A percentile compares a stretch with the other conserved stretches of the same genome.
These are phyloP conservation scores for Neonectria coccinea DNA, from an alignment of 2,329 filamentous ascomycete genomes.

Conservation along the genomic window DNA sequence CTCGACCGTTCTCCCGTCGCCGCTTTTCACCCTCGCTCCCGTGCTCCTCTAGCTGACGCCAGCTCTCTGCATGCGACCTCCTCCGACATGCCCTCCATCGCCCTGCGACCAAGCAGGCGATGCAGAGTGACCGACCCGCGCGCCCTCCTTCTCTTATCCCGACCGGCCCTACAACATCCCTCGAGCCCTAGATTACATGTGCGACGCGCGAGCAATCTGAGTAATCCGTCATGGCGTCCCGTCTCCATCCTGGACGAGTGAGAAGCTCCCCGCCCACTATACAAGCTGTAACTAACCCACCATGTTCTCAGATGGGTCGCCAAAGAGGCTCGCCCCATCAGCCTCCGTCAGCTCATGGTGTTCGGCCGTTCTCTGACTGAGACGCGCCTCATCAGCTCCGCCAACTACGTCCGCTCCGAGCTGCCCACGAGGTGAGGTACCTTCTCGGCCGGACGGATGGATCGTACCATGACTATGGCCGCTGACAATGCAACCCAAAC, in stretches of 20 bases:
- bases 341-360: slow-evolving; percentile 94
- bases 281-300: slow-evolving; percentile 29
- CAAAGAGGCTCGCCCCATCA: slow-evolving; percentile 93
- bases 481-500: slow-evolving; percentile 29
- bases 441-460: slow-evolving; percentile 7
- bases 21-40: background rate
- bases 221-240: slow-evolving; percentile 67
- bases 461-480: background rate
- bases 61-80: slow-evolving; percentile 51
- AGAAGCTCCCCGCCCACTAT: slow-evolving; percentile 40
- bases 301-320: slow-evolving; percentile 81
- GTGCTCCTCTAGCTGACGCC: background rate
- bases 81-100: slow-evolving; percentile 59
- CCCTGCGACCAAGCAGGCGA: slow-evolving; percentile 60
- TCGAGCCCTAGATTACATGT: slow-evolving; percentile 30
- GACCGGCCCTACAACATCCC: background rate
- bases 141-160: slow-evolving; percentile 29
- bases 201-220: slow-evolving; percentile 45
- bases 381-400: slow-evolving; percentile 87
- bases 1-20: background rate
- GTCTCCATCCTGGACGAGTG: slow-evolving; percentile 75
- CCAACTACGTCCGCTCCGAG: slow-evolving; percentile 97
- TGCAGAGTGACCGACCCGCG: slow-evolving; percentile 48
- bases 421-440: slow-evolving; percentile 72
- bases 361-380: slow-evolving; percentile 96